phyloP scores from a whole-genome alignment of 1,284 basidiomycete species.

The Cutaneotrichosporon sp. region DNA sequence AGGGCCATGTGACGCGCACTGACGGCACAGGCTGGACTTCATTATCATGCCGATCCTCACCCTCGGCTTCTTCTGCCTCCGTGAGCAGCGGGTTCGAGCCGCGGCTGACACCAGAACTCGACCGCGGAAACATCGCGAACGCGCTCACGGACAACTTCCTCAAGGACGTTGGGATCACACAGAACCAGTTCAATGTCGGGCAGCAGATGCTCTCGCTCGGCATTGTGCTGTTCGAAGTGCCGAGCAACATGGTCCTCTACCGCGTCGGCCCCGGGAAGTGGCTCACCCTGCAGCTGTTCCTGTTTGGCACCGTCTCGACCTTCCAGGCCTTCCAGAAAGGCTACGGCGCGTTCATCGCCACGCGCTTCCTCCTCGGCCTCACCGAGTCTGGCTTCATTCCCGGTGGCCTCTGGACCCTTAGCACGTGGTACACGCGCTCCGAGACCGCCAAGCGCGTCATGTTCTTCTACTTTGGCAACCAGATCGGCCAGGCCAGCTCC shows the following conservation, averaged over 20 bases:
- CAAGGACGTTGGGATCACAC: constrained; percentile 38
- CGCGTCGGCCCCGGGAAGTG: constrained; percentile 30
- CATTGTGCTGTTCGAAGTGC: constrained; percentile 44
- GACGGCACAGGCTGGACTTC: constrained; percentile 31
- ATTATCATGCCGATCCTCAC: constrained; percentile 39
- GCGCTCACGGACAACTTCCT: constrained; percentile 38
- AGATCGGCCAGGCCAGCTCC: constrained; percentile 25
- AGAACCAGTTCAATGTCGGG: constrained; percentile 43
- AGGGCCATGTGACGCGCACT: not conserved
- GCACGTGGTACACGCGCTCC: constrained; percentile 30
- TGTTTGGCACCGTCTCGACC: constrained; percentile 37
- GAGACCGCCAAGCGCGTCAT: constrained; percentile 38
- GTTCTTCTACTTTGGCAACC: constrained; percentile 41
- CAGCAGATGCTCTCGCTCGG: constrained; percentile 41
- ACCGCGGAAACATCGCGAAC: constrained; percentile 34
- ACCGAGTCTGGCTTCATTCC: constrained; percentile 39
- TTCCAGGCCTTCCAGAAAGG: constrained; percentile 39
- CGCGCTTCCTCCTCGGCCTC: constrained; percentile 35
- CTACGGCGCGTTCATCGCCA: constrained; percentile 38
- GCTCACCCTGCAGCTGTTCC: constrained; percentile 35
- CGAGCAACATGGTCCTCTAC: constrained; percentile 34
- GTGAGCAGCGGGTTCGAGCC: constrained; percentile 8
- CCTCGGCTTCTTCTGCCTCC: constrained; percentile 40
- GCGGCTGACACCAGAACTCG: constrained; percentile 14
- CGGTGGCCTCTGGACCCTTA: constrained; percentile 28